Conservation (phyloP, 305 asterid genomes). For the Fraxinus sp. region DNA sequence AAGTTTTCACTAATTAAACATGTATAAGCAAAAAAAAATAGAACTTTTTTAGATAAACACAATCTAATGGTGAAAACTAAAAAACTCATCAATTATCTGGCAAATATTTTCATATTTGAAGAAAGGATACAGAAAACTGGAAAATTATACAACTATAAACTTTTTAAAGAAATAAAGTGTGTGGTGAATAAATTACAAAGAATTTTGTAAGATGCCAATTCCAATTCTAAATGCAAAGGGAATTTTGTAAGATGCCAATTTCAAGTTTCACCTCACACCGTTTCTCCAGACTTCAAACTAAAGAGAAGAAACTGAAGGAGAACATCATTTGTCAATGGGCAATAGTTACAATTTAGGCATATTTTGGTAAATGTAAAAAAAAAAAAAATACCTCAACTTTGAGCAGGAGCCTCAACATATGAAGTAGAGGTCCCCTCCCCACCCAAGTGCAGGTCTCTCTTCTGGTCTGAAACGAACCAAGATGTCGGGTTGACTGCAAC, state of each 20-base stretch:
- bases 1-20: not conserved
- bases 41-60: not conserved
- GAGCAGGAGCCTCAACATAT: constrained; percentile 22
- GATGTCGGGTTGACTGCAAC: constrained; percentile 45
- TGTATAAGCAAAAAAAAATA: not conserved
- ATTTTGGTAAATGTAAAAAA: not conserved
- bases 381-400: not conserved
- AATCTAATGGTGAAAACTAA: not conserved
- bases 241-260: not conserved
- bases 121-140: not conserved
- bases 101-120: not conserved
- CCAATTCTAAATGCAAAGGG: not conserved
- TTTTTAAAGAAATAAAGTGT: not conserved
- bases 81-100: not conserved
- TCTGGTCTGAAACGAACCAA: constrained; percentile 49
- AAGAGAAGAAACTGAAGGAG: not conserved
- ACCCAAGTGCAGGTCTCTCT: constrained; percentile 44
- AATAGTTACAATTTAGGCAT: not conserved
- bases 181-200: not conserved
- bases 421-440: constrained; percentile 26
- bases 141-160: not conserved
- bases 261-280: not conserved
- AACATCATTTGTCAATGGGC: not conserved
- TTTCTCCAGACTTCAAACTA: not conserved
- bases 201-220: not conserved